A percentile compares a stretch with the other conserved stretches of the same genome.
These are phyloP conservation scores for Fusarium incarnatum DNA, from an alignment of 2,329 filamentous ascomycete species.

Conservation along the genomic window DNA sequence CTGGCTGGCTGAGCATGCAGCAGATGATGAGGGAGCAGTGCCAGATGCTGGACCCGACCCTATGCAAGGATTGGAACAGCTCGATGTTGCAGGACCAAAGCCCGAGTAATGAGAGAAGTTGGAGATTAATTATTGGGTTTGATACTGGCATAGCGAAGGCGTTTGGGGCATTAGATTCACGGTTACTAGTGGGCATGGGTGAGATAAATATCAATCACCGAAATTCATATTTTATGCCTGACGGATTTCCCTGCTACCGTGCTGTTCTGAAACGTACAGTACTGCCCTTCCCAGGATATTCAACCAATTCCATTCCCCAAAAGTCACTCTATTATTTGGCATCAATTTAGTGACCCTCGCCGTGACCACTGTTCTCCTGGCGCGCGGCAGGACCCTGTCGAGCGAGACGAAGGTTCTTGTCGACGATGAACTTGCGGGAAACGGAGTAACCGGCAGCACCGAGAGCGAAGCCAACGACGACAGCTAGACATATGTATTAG, in stretches of 20 bases:
- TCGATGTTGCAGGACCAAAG: constrained; percentile 94
- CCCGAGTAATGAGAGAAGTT: constrained; percentile 63
- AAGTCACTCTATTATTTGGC: constrained; percentile 21
- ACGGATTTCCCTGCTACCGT: constrained; percentile 41
- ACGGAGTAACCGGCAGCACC: constrained; percentile 85
- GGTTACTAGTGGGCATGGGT: constrained; percentile 33
- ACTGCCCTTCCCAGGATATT: constrained; percentile 31
- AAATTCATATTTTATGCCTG: constrained; percentile 43
- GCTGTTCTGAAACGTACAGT: constrained; percentile 46
- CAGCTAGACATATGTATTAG: constrained; percentile 64
- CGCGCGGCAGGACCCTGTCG: constrained; percentile 69
- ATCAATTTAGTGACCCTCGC: constrained; percentile 50
- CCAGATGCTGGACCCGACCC: constrained; percentile 77
- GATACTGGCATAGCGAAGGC: constrained; percentile 60
- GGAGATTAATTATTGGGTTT: constrained; percentile 37
- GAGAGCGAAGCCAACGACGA: constrained; percentile 89
- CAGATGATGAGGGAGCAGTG: constrained; percentile 47
- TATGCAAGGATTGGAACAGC: constrained; percentile 93
- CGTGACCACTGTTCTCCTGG: constrained; percentile 49
- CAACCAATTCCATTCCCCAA: constrained; percentile 34
- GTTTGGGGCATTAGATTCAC: constrained; percentile 51
- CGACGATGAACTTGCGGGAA: constrained; percentile 82
- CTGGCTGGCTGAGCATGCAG: constrained; percentile 89
- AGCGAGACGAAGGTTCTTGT: constrained; percentile 91
- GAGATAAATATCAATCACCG: constrained; percentile 44